Evolutionary conservation across 2,329 filamentous ascomycete species (phyloP).

Genomic region (Pyrenophora teres): DNA sequence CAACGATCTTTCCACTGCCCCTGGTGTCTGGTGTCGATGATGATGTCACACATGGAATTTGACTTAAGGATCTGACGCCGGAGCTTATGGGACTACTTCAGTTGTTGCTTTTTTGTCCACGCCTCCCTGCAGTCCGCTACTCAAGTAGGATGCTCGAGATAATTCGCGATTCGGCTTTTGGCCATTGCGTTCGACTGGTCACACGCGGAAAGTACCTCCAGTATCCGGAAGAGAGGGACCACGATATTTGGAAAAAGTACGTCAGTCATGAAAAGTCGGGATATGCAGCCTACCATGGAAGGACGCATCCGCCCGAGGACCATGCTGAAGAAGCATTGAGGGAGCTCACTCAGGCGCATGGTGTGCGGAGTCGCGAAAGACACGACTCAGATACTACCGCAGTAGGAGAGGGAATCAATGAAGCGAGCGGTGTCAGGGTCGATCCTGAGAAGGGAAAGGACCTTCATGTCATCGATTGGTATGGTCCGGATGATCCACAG

Average conservation of each 20-base stretch:
- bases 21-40: conserved; percentile 3
- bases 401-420: conserved; percentile 26
- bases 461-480: conserved; percentile 58
- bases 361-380: conserved; percentile 14
- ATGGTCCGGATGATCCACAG: conserved; percentile 53
- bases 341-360: conserved; percentile 17
- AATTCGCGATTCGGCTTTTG: conserved; percentile 30
- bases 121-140: background rate
- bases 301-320: conserved; percentile 43
- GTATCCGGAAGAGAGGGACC: conserved; percentile 56
- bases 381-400: conserved; percentile 15
- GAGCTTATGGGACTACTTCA: background rate
- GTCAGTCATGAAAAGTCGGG: conserved; percentile 57
- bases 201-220: conserved; percentile 46
- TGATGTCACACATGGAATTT: conserved; percentile 10
- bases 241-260: conserved; percentile 55
- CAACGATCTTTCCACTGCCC: background rate
- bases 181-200: conserved; percentile 50
- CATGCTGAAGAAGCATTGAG: conserved; percentile 25
- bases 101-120: no score
- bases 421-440: conserved; percentile 50
- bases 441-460: conserved; percentile 60
- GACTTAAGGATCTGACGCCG: conserved; percentile 8
- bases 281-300: conserved; percentile 54
- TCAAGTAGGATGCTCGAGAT: conserved; percentile 21